A percentile compares a stretch with the other conserved stretches of the same genome.
phyloP scores from a whole-genome alignment of 2,329 filamentous ascomycete species.

The Arthrobotrys pseudoclavata region DNA sequence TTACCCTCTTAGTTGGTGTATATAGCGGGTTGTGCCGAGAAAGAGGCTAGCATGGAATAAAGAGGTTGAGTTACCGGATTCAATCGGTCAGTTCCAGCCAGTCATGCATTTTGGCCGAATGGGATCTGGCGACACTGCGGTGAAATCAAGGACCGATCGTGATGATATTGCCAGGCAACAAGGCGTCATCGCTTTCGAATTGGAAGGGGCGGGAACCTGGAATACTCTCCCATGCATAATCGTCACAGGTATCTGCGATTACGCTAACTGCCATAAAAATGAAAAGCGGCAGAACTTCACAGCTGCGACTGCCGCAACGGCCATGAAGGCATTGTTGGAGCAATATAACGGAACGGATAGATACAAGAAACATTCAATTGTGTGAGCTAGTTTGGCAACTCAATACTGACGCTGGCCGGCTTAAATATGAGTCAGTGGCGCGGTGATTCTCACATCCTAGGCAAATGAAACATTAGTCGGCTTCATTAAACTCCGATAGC shows the following conservation, averaged over 20 bases:
- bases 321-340: constrained; percentile 42
- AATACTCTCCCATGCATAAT: constrained; percentile 65
- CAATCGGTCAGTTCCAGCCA: not conserved
- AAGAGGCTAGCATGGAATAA: not conserved
- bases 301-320: constrained; percentile 64
- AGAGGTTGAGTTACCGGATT: too few relatives aligned
- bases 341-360: not conserved
- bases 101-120: constrained; percentile 66
- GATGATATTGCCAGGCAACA: constrained; percentile 34
- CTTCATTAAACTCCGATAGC: too few relatives aligned
- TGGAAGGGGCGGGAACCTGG: constrained; percentile 64
- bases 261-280: constrained; percentile 67
- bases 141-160: constrained; percentile 52
- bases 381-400: too few relatives aligned
- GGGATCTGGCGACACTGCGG: constrained; percentile 65
- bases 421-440: too few relatives aligned
- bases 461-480: too few relatives aligned
- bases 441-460: too few relatives aligned
- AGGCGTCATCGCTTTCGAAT: constrained; percentile 63
- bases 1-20: constrained; percentile 62
- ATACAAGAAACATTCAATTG: too few relatives aligned
- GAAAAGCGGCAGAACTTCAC: constrained; percentile 63
- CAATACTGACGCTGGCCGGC: too few relatives aligned
- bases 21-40: constrained; percentile 54
- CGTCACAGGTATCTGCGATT: constrained; percentile 68